phyloP scores from a whole-genome alignment of 495 filamentous ascomycete species.

The Sporormia fimetaria region DNA sequence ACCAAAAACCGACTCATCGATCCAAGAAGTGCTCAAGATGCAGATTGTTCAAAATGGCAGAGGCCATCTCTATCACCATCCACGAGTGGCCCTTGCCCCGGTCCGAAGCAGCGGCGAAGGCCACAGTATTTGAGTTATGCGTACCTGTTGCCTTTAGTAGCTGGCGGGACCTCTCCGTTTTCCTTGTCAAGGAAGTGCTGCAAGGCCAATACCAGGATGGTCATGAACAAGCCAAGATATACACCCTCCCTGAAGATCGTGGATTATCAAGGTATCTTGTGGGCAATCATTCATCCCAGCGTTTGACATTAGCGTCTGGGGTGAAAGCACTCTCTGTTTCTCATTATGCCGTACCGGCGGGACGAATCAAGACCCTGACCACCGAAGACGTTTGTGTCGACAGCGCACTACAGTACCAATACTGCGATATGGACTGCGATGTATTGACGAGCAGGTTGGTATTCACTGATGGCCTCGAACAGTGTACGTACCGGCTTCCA shows the following conservation, averaged over 20 bases:
- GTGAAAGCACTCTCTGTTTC: conserved; percentile 5
- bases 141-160: conserved; percentile 35
- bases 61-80: conserved; percentile 38
- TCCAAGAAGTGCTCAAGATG: conserved; percentile 30
- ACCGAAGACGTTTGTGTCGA: conserved; percentile 14
- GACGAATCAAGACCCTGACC: conserved; percentile 24
- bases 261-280: conserved; percentile 1
- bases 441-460: background rate
- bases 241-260: conserved; percentile 3
- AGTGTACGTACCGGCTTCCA: conserved; percentile 21
- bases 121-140: conserved; percentile 47
- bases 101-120: conserved; percentile 29
- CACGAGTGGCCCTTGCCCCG: conserved; percentile 55
- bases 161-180: conserved; percentile 46
- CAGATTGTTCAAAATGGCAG: conserved; percentile 20
- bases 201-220: background rate
- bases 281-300: background rate
- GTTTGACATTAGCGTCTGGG: conserved; percentile 3
- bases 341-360: too few relatives aligned
- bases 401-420: conserved; percentile 17
- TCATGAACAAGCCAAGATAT: background rate
- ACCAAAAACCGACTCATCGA: conserved; percentile 21
- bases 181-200: conserved; percentile 30
- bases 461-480: background rate
- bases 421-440: conserved; percentile 9